Percentiles rank a stretch among this genome's conserved stretches.
These are phyloP conservation scores for Trichothecium sympodiale DNA, from an alignment of 2,329 filamentous ascomycete genomes.

Conservation along the genomic window DNA sequence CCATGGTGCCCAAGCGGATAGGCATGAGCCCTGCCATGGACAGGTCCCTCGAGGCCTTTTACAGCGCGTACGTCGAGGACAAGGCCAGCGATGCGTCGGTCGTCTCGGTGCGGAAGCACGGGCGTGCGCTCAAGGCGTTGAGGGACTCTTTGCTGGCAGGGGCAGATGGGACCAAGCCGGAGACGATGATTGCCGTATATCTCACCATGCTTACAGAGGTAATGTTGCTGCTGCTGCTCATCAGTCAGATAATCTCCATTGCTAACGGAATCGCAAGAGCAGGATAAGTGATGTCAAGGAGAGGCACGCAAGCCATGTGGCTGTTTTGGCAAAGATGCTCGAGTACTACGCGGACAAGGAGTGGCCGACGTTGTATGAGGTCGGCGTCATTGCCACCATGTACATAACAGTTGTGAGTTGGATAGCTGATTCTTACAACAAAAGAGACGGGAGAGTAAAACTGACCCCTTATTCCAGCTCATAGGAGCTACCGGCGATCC, in stretches of 20 bases:
- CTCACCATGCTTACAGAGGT: conserved; percentile 1
- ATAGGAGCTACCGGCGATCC: conserved; percentile 1
- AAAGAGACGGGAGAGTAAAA: not conserved
- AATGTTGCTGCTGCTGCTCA: not conserved
- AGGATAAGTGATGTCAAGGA: not conserved
- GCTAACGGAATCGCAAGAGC: too few relatives aligned
- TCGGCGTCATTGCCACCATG: not conserved
- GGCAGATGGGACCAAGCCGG: not conserved
- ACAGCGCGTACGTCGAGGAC: not conserved
- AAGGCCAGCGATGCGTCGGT: not conserved
- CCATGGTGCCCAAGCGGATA: not conserved
- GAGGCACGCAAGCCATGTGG: not conserved
- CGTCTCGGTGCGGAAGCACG: conserved; percentile 1
- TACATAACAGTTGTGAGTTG: conserved; percentile 1
- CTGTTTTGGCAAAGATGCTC: not conserved
- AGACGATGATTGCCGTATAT: conserved; percentile 1
- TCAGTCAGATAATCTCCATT: too few relatives aligned
- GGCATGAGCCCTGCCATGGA: not conserved
- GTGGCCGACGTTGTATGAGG: not conserved
- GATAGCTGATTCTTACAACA: not conserved
- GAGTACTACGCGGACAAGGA: not conserved
- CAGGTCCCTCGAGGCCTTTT: conserved; percentile 1
- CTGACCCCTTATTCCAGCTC: not conserved
- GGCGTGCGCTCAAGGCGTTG: not conserved
- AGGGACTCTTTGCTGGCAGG: not conserved